Evolutionary conservation across 352 stramenopile species (phyloP), one percentile per base, ranked within the genome.

Genomic region (Phytopythium sindhum): DNA sequence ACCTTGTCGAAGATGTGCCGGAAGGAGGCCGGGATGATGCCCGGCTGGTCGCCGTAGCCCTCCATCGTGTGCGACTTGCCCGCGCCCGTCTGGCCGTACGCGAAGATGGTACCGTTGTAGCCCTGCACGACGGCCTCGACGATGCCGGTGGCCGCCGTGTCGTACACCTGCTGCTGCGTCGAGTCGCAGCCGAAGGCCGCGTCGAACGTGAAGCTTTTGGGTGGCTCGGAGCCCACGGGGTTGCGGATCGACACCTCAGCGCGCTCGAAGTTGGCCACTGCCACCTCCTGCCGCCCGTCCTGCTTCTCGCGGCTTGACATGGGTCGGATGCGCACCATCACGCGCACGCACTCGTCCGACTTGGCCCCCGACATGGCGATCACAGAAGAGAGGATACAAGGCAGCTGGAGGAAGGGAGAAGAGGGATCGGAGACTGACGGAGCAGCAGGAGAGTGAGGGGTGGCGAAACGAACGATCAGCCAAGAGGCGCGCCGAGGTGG

Each of bases 191-290:
- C 95, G 64, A 99, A 99, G 0, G 98, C 94, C 7, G 95, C 91
- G 76, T 99, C 97, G 48, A 99, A 98, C 41, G 96, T 98, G 77
- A 99, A 99, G 28, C 77, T 91, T 68, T 99, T 99, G 17, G 91
- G 89, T 9, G 87, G 82, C 55, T 98, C 91, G 1, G 74, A 79
- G 26, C 76, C 64, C 44, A 82, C 81, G 3, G 90, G 92, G 70
- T 98, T 97, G 4, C 86, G 41, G 42, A 98, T 80, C 57, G 85
- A 82, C 63, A 99, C 91, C 53, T 97, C 79, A 14, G 89, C 91
- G 41, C 84, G 86, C 54, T 97, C 83, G 64, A 97, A 94, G 73
- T 97, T 91, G 59, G 89, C 92, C 24, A 85, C 91, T 9, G 89
- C 89, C 17, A 91, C 78, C 51, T 81, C 73, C 50, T 78, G 75